Base-by-base conservation (phyloP, 768 basidiomycete species). In the Calocera cornea region DNA sequence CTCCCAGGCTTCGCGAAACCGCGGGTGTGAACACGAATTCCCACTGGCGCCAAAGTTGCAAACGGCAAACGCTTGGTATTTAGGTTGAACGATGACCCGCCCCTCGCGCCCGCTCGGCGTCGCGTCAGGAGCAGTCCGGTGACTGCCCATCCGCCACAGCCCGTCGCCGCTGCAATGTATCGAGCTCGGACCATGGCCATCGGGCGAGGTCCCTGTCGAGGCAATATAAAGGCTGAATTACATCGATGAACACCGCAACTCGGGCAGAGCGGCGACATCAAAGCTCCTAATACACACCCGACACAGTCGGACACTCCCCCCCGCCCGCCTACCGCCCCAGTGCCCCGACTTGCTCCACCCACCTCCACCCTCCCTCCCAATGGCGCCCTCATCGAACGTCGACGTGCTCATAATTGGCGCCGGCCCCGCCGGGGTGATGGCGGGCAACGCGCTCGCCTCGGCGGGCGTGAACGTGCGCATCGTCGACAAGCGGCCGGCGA, bases 401-500 rank as follows among this genome's bases (percentile, higher is more conserved):
- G 69, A 69, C 41, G 69, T 69, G n/a, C 64, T 69, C 1, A 47
- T 69, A 41, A 65, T 69, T 22, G 69, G 68, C n/a, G 68, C 68
- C 41, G 68, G 68, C 66, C 60, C 82, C 1, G 78, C 81, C 40
- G 84, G 89, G 1, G 74, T 89, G 1, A 88, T 90, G 87, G 86
- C 85, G 68, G 83, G 83, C 29, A 85, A 86, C 72, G 86, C 81
- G 1, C 79, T 88, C 36, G 81, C 79, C 10, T 80, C 73, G 47
- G 83, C 84, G 8, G 86, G 86, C 0, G 76, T 87, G 36, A 80
- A 82, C 38, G 83, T 87, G 27, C 79, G 83, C 10, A 82, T 88
- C 41, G 74, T 88, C 41, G 87, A 88, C 72, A 77, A 85, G 73
- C 77, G 83, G 84, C 80, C 84, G 11, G 71, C 71, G 38, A 81